These are phyloP conservation scores for Craspedostauros australis DNA, from an alignment of 108 stramenopile species.

Conservation along the genomic window DNA sequence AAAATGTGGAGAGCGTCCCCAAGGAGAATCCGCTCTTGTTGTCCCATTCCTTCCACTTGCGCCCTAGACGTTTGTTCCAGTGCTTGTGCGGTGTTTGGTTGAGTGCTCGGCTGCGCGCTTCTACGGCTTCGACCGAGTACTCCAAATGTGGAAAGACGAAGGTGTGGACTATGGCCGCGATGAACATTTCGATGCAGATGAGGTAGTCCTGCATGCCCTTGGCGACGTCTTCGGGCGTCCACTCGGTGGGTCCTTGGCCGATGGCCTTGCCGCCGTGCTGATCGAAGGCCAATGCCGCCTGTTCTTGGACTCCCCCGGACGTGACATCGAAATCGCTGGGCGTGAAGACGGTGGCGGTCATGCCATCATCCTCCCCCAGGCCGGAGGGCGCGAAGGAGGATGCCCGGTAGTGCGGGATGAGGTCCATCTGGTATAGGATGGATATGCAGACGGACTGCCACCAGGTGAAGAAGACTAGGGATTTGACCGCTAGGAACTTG, in stretches of 20 bases:
- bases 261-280: slow-evolving; percentile 21
- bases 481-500: slow-evolving; percentile 93
- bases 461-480: slow-evolving; percentile 96
- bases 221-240: slow-evolving; percentile 87
- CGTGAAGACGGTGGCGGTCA: no score
- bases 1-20: no score
- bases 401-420: slow-evolving; percentile 69
- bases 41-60: slow-evolving; percentile 28
- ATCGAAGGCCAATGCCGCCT: slow-evolving; percentile 15
- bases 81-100: slow-evolving; percentile 22
- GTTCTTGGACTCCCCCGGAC: no score
- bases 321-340: no score
- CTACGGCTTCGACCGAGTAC: slow-evolving; percentile 64
- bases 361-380: slow-evolving; percentile 9
- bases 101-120: slow-evolving; percentile 37
- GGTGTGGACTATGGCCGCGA: slow-evolving; percentile 86
- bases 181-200: slow-evolving; percentile 97
- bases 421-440: slow-evolving; percentile 73
- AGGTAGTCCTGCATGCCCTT: slow-evolving; percentile 94
- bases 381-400: not conserved
- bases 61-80: slow-evolving; percentile 33
- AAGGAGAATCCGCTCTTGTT: slow-evolving; percentile 13
- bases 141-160: slow-evolving; percentile 93
- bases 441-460: slow-evolving; percentile 86
- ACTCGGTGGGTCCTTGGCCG: slow-evolving; percentile 33